A percentile compares a stretch with the other conserved stretches of the same genome.
These are phyloP conservation scores for Postia placenta DNA, from an alignment of 768 basidiomycete species.

Conservation along the genomic window DNA sequence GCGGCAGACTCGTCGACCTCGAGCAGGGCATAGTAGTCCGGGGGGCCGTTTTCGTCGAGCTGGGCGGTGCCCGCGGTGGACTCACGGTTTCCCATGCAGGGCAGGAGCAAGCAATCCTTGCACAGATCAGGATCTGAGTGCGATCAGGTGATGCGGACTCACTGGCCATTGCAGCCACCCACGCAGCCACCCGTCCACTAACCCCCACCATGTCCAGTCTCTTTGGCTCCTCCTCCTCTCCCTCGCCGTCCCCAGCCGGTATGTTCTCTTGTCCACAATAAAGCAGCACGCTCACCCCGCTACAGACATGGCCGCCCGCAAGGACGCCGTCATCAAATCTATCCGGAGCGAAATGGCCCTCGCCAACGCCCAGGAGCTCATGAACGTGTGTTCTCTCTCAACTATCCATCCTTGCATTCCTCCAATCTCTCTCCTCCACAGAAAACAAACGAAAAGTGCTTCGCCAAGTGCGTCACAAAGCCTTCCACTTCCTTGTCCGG, in stretches of 20 bases:
- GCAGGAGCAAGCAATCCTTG: not conserved
- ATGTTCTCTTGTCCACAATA: not conserved
- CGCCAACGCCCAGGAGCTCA: slow-evolving; percentile 74
- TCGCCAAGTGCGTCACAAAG: slow-evolving; percentile 68
- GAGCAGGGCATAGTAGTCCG: slow-evolving; percentile 81
- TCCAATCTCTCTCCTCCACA: slow-evolving; percentile 26
- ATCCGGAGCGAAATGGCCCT: slow-evolving; percentile 68
- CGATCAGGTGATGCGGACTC: not conserved
- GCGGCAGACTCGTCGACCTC: slow-evolving; percentile 79
- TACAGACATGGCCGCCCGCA: slow-evolving; percentile 32
- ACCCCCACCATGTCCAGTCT: slow-evolving; percentile 6
- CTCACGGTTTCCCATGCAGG: slow-evolving; percentile 62
- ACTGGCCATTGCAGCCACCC: not conserved
- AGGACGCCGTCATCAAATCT: slow-evolving; percentile 48
- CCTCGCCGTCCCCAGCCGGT: slow-evolving; percentile 7
- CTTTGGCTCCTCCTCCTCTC: slow-evolving; percentile 7
- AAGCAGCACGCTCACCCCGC: not conserved
- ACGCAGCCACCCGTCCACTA: not conserved
- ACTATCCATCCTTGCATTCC: not conserved
- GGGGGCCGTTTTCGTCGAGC: slow-evolving; percentile 19
- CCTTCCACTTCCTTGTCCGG: slow-evolving; percentile 62
- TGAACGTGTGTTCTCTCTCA: slow-evolving; percentile 55
- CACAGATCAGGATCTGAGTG: not conserved
- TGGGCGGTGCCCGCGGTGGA: slow-evolving; percentile 38
- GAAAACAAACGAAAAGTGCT: slow-evolving; percentile 81